A percentile compares a stretch with the other conserved stretches of the same genome.
phyloP scores from a whole-genome alignment of 1,139 yeast species.

The Candida sanyaensis region DNA sequence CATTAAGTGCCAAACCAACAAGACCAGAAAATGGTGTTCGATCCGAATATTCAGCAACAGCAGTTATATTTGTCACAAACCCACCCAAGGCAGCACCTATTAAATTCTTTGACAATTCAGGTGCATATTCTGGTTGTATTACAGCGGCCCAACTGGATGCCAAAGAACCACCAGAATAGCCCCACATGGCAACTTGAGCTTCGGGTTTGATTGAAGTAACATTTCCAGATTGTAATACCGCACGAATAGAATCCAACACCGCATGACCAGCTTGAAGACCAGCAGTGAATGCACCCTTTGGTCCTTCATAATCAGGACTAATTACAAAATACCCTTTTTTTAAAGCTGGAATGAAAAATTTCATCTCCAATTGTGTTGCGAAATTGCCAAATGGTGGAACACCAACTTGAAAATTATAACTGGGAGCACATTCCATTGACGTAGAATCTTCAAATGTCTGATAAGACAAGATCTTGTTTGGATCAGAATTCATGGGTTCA shows the following conservation, averaged over 20 bases:
- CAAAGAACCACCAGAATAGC: constrained; percentile 32
- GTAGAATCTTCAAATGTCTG: constrained; percentile 18
- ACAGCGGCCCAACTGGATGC: constrained; percentile 32
- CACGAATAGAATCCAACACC: constrained; percentile 25
- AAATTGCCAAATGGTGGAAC: constrained; percentile 12
- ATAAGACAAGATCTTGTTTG: constrained; percentile 22
- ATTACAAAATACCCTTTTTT: constrained; percentile 29
- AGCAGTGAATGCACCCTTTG: constrained; percentile 22
- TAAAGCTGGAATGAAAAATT: constrained; percentile 20
- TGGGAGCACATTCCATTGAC: constrained; percentile 15
- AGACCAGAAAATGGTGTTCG: constrained; percentile 30
- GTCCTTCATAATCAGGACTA: constrained; percentile 27
- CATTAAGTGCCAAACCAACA: constrained; percentile 26
- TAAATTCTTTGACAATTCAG: constrained; percentile 26
- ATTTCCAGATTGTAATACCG: constrained; percentile 18
- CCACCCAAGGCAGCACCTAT: constrained; percentile 39
- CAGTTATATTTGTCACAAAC: constrained; percentile 25
- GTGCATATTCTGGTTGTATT: constrained; percentile 35
- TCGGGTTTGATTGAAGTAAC: constrained; percentile 21
- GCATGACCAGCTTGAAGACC: constrained; percentile 26
- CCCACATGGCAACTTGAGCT: constrained; percentile 26
- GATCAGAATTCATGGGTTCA: constrained; percentile 29
- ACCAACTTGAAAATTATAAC: constrained; percentile 17
- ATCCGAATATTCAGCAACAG: constrained; percentile 26
- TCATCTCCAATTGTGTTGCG: constrained; percentile 22